Conservation (phyloP, 176 grass and related monocot genomes). For the Bolboschoenus planiculmis region DNA sequence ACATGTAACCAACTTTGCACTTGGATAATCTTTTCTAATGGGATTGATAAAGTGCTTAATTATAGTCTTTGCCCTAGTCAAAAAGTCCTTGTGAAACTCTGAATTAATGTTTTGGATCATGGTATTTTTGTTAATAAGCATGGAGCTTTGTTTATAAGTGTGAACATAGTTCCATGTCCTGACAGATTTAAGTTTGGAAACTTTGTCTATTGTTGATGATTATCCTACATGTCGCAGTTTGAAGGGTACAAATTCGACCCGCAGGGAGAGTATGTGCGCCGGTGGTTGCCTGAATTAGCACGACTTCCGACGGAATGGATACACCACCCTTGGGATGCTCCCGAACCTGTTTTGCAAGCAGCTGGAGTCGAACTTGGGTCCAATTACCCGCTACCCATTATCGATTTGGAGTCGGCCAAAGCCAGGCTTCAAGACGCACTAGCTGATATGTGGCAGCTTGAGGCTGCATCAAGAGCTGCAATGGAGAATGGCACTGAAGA, state of each 20-base stretch:
- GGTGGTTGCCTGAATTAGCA: slow-evolving; percentile 93
- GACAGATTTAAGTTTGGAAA: neutral
- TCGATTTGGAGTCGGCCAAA: slow-evolving; percentile 75
- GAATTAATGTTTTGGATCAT: neutral
- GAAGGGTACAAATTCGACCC: slow-evolving; percentile 97
- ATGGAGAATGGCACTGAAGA: slow-evolving; percentile 81
- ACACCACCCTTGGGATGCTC: slow-evolving; percentile 93
- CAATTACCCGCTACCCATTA: slow-evolving; percentile 86
- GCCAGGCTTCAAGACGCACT: slow-evolving; percentile 76
- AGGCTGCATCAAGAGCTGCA: slow-evolving; percentile 65
- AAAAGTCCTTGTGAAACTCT: neutral
- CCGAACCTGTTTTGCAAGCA: slow-evolving; percentile 70
- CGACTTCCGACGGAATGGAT: slow-evolving; percentile 95
- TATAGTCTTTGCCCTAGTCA: neutral
- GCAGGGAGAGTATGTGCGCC: slow-evolving; percentile 78
- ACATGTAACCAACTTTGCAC: neutral
- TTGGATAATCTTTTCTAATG: neutral
- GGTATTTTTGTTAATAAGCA: neutral
- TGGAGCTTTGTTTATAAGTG: neutral
- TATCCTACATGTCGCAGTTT: slow-evolving; percentile 33
- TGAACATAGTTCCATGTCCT: neutral
- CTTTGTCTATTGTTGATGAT: neutral
- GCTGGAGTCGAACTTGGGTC: slow-evolving; percentile 88
- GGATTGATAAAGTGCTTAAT: neutral
- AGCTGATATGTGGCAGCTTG: slow-evolving; percentile 83